These are phyloP conservation scores for Fragaria iinumae DNA, from an alignment of 306 rosid species.

Conservation along the genomic window DNA sequence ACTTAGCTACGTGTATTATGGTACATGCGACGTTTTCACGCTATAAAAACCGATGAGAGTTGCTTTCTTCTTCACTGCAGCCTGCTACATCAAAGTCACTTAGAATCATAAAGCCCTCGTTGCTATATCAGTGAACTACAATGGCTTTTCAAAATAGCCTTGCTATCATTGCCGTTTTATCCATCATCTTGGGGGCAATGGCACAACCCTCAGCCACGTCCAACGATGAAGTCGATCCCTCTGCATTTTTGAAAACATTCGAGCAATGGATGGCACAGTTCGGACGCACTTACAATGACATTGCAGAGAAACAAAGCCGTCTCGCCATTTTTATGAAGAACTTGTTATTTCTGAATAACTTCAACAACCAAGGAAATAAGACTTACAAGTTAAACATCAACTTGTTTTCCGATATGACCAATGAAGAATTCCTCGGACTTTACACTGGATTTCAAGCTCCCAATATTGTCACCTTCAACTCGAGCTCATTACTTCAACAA, in stretches of 20 bases:
- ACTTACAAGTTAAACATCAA: constrained; percentile 25
- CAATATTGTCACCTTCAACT: not conserved
- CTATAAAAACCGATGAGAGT: not conserved
- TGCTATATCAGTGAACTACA: not conserved
- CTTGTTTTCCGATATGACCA: constrained; percentile 25
- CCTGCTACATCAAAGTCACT: too few species aligned
- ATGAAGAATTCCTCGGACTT: constrained; percentile 22
- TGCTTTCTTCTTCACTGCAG: not conserved
- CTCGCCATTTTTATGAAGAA: constrained; percentile 31
- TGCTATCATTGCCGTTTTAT: not conserved
- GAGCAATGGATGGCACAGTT: constrained; percentile 2
- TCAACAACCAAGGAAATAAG: constrained; percentile 19
- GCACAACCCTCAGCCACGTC: not conserved
- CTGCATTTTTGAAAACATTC: not conserved
- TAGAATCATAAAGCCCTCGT: not conserved
- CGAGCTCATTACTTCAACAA: not conserved
- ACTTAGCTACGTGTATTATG: not conserved
- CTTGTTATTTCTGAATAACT: constrained; percentile 21
- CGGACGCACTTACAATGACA: constrained; percentile 23
- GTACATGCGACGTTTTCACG: not conserved
- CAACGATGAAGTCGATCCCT: not conserved
- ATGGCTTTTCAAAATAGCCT: not conserved
- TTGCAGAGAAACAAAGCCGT: constrained; percentile 25
- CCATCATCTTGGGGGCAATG: not conserved
- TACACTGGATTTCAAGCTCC: constrained; percentile 20